Conservation (phyloP, 345 rosid genomes). For the Salix viminalis region DNA sequence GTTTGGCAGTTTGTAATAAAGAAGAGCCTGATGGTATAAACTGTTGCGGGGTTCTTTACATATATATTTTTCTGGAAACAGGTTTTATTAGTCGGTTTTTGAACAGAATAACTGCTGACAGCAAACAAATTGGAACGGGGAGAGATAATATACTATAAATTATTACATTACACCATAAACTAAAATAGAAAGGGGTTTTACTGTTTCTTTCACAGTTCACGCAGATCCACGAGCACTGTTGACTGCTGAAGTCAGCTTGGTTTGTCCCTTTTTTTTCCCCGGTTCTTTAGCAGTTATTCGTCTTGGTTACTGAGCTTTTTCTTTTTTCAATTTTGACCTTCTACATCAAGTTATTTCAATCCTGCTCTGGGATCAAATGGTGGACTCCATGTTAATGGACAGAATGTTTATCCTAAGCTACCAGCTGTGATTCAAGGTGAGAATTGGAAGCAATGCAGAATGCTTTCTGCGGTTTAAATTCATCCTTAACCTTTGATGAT, state of each 20-base stretch:
- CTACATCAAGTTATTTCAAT: too few species aligned
- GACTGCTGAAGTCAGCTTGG: too few species aligned
- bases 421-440: neutral
- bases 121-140: neutral
- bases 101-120: neutral
- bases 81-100: neutral
- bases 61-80: neutral
- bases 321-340: too few species aligned
- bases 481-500: neutral
- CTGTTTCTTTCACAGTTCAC: too few species aligned
- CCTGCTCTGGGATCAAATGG: neutral
- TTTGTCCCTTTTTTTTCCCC: too few species aligned
- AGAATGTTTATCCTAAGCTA: neutral
- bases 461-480: neutral
- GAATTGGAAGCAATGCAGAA: neutral
- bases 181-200: too few species aligned
- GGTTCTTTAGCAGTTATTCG: too few species aligned
- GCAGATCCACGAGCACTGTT: too few species aligned
- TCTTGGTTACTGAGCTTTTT: too few species aligned
- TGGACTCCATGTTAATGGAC: neutral
- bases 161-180: too few species aligned
- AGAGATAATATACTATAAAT: neutral
- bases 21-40: neutral
- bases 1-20: too few species aligned
- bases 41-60: neutral